phyloP scores from a whole-genome alignment of 805 yeast genomes.

The Suhomyces prunicola region DNA sequence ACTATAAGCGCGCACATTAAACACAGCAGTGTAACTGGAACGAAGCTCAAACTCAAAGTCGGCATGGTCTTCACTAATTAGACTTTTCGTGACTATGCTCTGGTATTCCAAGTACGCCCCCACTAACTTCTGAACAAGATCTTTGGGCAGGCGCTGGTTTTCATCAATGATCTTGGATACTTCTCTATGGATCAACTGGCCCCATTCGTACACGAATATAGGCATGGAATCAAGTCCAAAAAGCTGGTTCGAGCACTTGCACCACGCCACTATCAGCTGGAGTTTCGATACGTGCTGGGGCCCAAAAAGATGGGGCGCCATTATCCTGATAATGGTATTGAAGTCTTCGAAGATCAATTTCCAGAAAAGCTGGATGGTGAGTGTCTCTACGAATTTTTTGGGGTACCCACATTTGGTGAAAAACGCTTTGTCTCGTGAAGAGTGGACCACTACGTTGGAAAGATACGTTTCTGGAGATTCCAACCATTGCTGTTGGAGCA shows the following conservation, averaged over 20 bases:
- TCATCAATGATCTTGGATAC: slow-evolving; percentile 7
- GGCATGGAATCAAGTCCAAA: slow-evolving; percentile 19
- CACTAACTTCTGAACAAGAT: slow-evolving; percentile 8
- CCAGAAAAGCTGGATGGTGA: slow-evolving; percentile 28
- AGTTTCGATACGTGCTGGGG: neutral
- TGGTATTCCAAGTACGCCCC: slow-evolving; percentile 12
- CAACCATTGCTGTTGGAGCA: slow-evolving; percentile 16
- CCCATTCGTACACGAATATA: slow-evolving; percentile 25
- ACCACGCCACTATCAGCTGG: slow-evolving; percentile 1
- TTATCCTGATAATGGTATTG: slow-evolving; percentile 13
- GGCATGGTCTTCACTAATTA: slow-evolving; percentile 18
- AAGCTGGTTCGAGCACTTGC: slow-evolving; percentile 5
- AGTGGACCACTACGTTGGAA: slow-evolving; percentile 4
- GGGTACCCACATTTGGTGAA: slow-evolving; percentile 10
- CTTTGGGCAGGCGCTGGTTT: neutral
- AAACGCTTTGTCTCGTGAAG: slow-evolving; percentile 11
- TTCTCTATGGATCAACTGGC: slow-evolving; percentile 7
- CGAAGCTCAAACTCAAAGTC: slow-evolving; percentile 28
- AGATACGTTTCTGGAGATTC: slow-evolving; percentile 10
- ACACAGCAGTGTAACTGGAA: slow-evolving; percentile 22
- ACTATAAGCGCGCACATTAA: slow-evolving; percentile 13
- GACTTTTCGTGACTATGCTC: slow-evolving; percentile 9
- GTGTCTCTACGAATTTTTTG: slow-evolving; percentile 13
- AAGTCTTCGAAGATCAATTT: slow-evolving; percentile 26
- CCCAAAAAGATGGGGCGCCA: slow-evolving; percentile 19